These are phyloP conservation scores for Coniophora puteana DNA, from an alignment of 1,284 basidiomycete genomes.

Conservation along the genomic window DNA sequence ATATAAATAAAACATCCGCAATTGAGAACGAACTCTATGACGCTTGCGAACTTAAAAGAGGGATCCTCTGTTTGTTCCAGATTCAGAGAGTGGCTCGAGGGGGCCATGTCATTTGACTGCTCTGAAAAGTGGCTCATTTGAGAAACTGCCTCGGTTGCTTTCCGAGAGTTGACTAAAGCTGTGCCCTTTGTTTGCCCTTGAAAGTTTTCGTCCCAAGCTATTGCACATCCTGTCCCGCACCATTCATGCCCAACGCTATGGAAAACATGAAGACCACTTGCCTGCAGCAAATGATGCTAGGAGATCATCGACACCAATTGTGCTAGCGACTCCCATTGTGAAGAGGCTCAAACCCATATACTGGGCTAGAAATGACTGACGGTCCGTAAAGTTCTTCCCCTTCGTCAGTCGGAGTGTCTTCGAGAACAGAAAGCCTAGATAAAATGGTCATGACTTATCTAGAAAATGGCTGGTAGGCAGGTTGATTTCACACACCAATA, in stretches of 20 bases:
- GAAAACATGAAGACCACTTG: constrained; percentile 12
- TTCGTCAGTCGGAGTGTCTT: constrained; percentile 80
- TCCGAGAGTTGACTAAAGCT: too few relatives aligned
- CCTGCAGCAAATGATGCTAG: constrained; percentile 91
- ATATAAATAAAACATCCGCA: constrained; percentile 83
- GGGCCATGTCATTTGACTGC: too few relatives aligned
- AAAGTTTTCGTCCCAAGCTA: constrained; percentile 90
- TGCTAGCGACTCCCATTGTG: constrained; percentile 69
- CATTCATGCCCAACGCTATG: neutral
- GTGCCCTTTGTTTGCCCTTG: constrained; percentile 77
- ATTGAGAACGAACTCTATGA: constrained; percentile 80
- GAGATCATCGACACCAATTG: constrained; percentile 79
- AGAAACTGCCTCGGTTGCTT: too few relatives aligned
- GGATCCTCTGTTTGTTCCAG: too few relatives aligned
- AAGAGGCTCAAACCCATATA: constrained; percentile 80
- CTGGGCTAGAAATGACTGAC: constrained; percentile 84
- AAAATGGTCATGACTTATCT: neutral
- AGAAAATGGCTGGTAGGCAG: neutral
- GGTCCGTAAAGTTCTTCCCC: constrained; percentile 70
- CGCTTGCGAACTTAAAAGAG: constrained; percentile 72
- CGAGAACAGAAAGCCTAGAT: constrained; percentile 59
- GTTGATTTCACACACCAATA: constrained; percentile 43
- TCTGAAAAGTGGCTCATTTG: too few relatives aligned
- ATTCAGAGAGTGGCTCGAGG: too few relatives aligned
- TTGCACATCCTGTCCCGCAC: constrained; percentile 59